phyloP scores from a whole-genome alignment of 169 alveolate species.

The Ichthyophthirius multifiliis region DNA sequence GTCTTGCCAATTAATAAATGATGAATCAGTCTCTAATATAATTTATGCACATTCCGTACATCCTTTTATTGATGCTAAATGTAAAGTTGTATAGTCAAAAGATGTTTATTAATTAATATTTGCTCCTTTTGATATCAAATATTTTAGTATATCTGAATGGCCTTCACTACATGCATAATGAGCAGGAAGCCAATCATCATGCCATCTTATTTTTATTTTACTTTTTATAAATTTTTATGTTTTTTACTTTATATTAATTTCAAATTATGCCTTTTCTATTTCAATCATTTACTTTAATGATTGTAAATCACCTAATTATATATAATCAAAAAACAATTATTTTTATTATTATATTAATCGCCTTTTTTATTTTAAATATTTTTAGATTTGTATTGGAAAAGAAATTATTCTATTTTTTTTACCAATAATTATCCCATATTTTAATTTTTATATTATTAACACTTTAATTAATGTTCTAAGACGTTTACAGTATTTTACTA shows the following conservation, averaged over 20 bases:
- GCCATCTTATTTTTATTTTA: conserved; percentile 34
- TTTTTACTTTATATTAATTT: not conserved
- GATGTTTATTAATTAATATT: conserved; percentile 40
- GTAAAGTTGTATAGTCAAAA: conserved; percentile 59
- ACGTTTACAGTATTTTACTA: not conserved
- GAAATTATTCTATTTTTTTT: not conserved
- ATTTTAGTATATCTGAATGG: conserved; percentile 27
- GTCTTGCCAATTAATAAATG: conserved; percentile 41
- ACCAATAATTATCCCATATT: not conserved
- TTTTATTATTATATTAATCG: not conserved
- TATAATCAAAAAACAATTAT: not conserved
- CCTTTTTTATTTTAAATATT: not conserved
- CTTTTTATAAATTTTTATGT: not conserved
- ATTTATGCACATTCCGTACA: conserved; percentile 35
- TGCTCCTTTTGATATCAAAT: conserved; percentile 43
- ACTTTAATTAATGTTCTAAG: not conserved
- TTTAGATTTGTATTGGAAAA: not conserved
- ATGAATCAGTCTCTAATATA: conserved; percentile 40
- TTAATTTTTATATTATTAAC: not conserved
- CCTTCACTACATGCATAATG: conserved; percentile 72
- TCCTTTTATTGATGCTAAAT: conserved; percentile 55
- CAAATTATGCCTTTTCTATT: not conserved
- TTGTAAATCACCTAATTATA: not conserved
- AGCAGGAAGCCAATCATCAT: conserved; percentile 62
- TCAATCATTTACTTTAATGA: not conserved